Conservation (phyloP, 73 alveolate species). For the Tetrahymena borealis region DNA sequence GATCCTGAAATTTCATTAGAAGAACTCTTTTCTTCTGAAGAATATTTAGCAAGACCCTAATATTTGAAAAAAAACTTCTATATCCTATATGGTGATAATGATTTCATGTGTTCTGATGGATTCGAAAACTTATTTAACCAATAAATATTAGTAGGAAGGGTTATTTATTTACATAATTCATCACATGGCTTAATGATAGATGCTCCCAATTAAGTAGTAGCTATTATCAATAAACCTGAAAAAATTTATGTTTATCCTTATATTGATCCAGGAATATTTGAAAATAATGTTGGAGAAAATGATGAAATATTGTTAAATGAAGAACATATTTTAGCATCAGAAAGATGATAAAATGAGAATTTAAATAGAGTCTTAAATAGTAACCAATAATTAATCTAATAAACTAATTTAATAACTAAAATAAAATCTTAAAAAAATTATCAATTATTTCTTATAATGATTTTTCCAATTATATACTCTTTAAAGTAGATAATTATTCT, state of each 20-base stretch:
- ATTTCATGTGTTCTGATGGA: not conserved
- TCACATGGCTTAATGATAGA: not conserved
- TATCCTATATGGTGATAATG: not conserved
- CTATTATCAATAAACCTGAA: not conserved
- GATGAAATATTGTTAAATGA: not conserved
- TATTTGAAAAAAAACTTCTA: not conserved
- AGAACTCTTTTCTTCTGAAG: not conserved
- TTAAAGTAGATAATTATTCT: too few species aligned
- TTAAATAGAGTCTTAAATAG: not conserved
- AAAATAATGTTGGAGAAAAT: not conserved
- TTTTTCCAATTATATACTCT: too few species aligned
- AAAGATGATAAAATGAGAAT: not conserved
- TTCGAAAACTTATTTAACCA: not conserved
- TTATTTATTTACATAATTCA: not conserved
- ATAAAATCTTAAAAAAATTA: too few species aligned
- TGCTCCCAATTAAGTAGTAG: not conserved
- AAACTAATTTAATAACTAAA: too few species aligned
- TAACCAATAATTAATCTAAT: too few species aligned
- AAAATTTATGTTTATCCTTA: not conserved
- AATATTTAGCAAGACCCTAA: not conserved
- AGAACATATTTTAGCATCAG: not conserved
- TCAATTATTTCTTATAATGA: too few species aligned
- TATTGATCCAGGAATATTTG: not conserved
- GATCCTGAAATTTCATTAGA: not conserved
- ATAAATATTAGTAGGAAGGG: not conserved